Base-by-base conservation (phyloP, 768 basidiomycete genomes). In the Boletus reticuloceps region DNA sequence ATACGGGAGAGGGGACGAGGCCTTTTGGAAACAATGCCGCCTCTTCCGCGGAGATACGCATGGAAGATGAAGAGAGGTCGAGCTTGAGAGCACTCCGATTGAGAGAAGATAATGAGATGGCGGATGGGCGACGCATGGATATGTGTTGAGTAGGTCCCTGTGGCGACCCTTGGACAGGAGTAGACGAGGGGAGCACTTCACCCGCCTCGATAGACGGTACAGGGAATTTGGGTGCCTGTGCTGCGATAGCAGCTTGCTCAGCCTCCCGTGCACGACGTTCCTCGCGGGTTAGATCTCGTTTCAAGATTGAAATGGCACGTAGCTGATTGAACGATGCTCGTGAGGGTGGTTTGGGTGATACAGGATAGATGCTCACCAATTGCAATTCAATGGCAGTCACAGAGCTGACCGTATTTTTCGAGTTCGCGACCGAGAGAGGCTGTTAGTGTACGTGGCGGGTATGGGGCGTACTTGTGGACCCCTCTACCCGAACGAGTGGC, bases 81-180 rank as follows among this genome's bases (percentile, higher is more conserved):
- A 92, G 82, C 62, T 91, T 91, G 50, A 87, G 77, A 6, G 79
- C 72, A 2, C 85, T 87, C 25, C 90, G 81, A 42, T 89, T 86
- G 12, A 93, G 80, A 6, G 89, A 89, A 12, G 89, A 91, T 37
- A 92, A 77, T 5, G 89, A 91, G 39, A 93, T 88, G 13, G 86
- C 82, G 9, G 90, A 92, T 43, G 81, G 84, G 6, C 91, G 83
- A 41, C 88, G 82, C 36, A 75, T 74, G 43, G 74, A 64, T 12
- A 67, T 29, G 58, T 47, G 70, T 25, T 59, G 57, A 58, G 62
- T 60, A 22, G 60, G 71, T 44, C 68, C 69, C 29, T 65, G 71
- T 37, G 67, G 73, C 54, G 70, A 79, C 63, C 72, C 68, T 61
- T 66, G 68, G 10, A 63, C 59, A 13, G 70, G 71, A 44, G 71